phyloP scores from a whole-genome alignment of 148 eudicot species.

The Vaccinium corymbosum region DNA sequence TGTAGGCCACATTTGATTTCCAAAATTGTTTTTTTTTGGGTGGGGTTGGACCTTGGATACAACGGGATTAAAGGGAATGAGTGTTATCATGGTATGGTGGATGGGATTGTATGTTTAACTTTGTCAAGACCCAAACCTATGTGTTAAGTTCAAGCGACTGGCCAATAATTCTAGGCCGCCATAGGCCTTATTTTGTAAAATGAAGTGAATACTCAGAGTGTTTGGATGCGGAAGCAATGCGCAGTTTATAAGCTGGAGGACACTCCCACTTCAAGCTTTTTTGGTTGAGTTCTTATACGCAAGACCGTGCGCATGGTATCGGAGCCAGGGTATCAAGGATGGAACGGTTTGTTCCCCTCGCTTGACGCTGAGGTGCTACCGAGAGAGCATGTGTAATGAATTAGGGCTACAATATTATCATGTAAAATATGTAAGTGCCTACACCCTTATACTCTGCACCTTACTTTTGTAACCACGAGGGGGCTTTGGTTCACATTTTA shows the following conservation, averaged over 20 bases:
- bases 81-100: background rate
- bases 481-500: background rate
- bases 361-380: background rate
- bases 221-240: background rate
- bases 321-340: background rate
- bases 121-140: no score
- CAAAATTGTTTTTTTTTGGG: background rate
- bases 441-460: background rate
- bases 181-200: no score
- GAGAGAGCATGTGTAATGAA: background rate
- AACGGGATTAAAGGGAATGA: background rate
- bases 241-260: background rate
- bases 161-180: no score
- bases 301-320: background rate
- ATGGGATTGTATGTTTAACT: background rate
- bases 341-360: background rate
- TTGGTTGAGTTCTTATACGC: background rate
- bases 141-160: no score
- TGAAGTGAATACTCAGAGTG: background rate
- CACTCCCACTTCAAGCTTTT: background rate
- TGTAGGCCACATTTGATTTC: background rate
- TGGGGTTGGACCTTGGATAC: background rate
- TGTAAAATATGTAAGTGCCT: background rate
- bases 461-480: background rate
- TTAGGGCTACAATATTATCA: background rate